A percentile compares a stretch with the other conserved stretches of the same genome.
Conservation (phyloP, 768 basidiomycete genomes). For the Phaeotremella skinneri region DNA sequence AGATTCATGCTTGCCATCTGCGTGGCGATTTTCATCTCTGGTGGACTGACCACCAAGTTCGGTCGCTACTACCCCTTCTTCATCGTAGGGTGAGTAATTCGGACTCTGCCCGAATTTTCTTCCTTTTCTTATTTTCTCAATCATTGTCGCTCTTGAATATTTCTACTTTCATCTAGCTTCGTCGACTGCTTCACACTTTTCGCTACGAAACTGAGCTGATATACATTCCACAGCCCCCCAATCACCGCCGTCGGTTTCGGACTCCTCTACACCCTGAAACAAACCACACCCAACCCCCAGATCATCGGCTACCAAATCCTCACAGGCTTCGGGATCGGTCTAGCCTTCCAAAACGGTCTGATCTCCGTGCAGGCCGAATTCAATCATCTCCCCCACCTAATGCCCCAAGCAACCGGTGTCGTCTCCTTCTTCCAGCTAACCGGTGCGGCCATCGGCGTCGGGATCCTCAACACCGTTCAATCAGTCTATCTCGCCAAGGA, state of each 20-base stretch:
- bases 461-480: conserved; percentile 45
- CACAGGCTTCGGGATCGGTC: conserved; percentile 52
- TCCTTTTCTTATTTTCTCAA: not conserved
- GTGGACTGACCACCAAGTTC: conserved; percentile 40
- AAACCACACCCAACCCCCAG: conserved; percentile 40
- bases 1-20: conserved; percentile 44
- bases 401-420: conserved; percentile 47
- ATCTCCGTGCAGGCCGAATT: conserved; percentile 45
- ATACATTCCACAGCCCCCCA: conserved; percentile 38
- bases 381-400: conserved; percentile 20
- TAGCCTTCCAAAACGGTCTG: conserved; percentile 45
- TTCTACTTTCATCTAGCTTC: not conserved
- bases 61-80: conserved; percentile 52
- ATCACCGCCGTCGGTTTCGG: conserved; percentile 52
- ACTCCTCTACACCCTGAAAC: conserved; percentile 52
- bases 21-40: conserved; percentile 47
- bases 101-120: no score
- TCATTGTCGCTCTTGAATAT: not conserved
- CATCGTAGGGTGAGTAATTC: conserved; percentile 25
- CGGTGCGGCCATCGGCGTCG: conserved; percentile 43
- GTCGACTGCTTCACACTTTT: no score
- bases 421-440: conserved; percentile 45
- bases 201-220: no score
- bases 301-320: conserved; percentile 55
- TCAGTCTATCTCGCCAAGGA: conserved; percentile 38